phyloP scores from a whole-genome alignment of 345 rosid genomes.

The Ailanthus altissimus region DNA sequence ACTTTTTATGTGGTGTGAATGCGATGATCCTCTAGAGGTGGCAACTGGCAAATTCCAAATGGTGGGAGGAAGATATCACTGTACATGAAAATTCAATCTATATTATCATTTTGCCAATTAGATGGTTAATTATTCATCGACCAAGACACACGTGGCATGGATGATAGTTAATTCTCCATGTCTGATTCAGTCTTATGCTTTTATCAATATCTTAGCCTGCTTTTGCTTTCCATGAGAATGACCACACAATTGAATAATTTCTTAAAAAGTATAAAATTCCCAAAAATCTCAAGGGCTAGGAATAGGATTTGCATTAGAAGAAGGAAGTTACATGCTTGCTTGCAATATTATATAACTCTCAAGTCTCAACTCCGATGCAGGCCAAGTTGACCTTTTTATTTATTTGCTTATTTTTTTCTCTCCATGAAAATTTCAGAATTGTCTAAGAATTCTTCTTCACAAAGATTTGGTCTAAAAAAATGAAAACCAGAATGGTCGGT shows the following conservation, averaged over 20 bases:
- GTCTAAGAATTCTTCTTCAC: background rate
- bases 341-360: background rate
- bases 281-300: background rate
- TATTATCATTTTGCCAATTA: constrained; percentile 4
- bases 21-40: constrained; percentile 10
- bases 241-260: constrained; percentile 9
- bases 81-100: constrained; percentile 7
- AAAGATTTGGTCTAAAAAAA: background rate
- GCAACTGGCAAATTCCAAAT: background rate
- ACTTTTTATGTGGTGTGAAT: constrained; percentile 18
- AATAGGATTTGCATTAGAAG: background rate
- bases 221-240: constrained; percentile 11
- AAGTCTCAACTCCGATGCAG: background rate
- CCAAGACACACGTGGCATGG: constrained; percentile 19
- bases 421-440: background rate
- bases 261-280: background rate
- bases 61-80: background rate
- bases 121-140: constrained; percentile 14
- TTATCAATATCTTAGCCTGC: no score
- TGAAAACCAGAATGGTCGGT: constrained; percentile 14
- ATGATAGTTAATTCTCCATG: constrained; percentile 10
- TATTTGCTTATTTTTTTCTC: background rate
- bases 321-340: background rate
- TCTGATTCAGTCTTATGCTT: background rate
- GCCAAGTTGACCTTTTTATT: background rate